Evolutionary conservation across 2,329 filamentous ascomycete genomes (phyloP).

Genomic region (Aspergillus fumigatiaffinis): DNA sequence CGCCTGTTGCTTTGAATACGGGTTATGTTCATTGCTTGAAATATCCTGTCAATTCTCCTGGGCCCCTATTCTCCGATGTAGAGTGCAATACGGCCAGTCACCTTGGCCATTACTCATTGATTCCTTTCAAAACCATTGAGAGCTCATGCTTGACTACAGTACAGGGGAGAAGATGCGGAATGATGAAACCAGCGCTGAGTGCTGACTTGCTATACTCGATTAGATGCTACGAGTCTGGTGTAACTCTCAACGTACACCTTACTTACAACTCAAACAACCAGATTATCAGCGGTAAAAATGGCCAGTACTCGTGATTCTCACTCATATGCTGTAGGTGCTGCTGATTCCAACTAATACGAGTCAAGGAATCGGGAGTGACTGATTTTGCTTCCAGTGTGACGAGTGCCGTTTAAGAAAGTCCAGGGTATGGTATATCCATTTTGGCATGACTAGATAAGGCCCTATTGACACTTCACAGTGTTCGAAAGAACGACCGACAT

Average conservation of each 20-base stretch:
- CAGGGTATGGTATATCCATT: conserved; percentile 24
- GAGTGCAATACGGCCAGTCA: not conserved
- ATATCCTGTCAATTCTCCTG: not conserved
- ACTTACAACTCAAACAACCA: conserved; percentile 19
- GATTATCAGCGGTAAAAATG: conserved; percentile 30
- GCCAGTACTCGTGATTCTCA: conserved; percentile 39
- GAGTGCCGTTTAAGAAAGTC: conserved; percentile 40
- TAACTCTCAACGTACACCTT: conserved; percentile 29
- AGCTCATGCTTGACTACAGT: not conserved
- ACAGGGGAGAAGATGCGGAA: not conserved
- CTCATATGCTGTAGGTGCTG: conserved; percentile 36
- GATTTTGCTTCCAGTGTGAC: conserved; percentile 29
- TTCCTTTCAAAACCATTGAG: not conserved
- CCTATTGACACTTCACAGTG: conserved; percentile 24
- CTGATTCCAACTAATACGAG: not conserved
- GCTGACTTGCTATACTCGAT: conserved; percentile 16
- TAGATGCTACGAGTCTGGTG: conserved; percentile 32
- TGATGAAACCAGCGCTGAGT: conserved; percentile 1
- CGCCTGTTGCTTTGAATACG: not conserved
- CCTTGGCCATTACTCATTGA: not conserved
- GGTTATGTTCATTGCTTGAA: not conserved
- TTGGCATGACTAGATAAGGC: not conserved
- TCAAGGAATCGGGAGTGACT: not conserved
- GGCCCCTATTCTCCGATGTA: not conserved
- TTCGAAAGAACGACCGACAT: conserved; percentile 40